These are phyloP conservation scores for Baorangia bicolor DNA, from an alignment of 768 basidiomycete species.

Conservation along the genomic window DNA sequence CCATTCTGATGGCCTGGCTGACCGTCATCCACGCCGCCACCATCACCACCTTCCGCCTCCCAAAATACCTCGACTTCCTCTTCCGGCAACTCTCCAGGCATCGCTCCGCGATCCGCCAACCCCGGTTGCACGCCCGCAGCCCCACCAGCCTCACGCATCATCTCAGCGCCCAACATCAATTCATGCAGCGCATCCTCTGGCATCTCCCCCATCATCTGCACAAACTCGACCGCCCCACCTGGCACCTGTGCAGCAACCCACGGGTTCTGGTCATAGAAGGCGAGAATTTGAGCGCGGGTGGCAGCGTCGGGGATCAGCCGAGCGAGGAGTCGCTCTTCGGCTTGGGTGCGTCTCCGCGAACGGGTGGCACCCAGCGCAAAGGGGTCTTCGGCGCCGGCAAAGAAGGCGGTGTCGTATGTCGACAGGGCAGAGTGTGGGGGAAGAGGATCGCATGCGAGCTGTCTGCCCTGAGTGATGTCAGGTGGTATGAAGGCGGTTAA, in stretches of 20 bases:
- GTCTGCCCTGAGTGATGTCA: slow-evolving; percentile 47
- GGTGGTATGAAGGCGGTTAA: slow-evolving; percentile 74
- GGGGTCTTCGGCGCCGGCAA: slow-evolving; percentile 59
- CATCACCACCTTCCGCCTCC: slow-evolving; percentile 26
- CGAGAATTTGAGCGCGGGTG: slow-evolving; percentile 58
- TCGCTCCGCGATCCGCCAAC: slow-evolving; percentile 25
- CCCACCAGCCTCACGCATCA: slow-evolving; percentile 34
- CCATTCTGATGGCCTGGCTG: slow-evolving; percentile 26
- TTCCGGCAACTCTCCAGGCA: slow-evolving; percentile 49
- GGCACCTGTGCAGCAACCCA: slow-evolving; percentile 56
- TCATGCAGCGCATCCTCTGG: slow-evolving; percentile 61
- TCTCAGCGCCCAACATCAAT: slow-evolving; percentile 49
- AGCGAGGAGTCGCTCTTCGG: slow-evolving; percentile 53
- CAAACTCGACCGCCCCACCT: slow-evolving; percentile 65
- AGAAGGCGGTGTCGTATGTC: slow-evolving; percentile 73
- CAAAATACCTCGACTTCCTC: slow-evolving; percentile 28
- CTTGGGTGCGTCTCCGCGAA: slow-evolving; percentile 40
- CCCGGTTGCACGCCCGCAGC: slow-evolving; percentile 27
- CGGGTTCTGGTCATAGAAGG: slow-evolving; percentile 58
- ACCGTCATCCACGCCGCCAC: slow-evolving; percentile 26
- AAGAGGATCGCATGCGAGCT: slow-evolving; percentile 82
- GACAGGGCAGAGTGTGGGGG: slow-evolving; percentile 65
- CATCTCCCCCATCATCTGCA: slow-evolving; percentile 52
- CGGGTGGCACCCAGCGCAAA: slow-evolving; percentile 31
- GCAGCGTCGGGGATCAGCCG: slow-evolving; percentile 57